Conservation (phyloP, 192 early-diverging fungal species). For the Coemansia pectinata region DNA sequence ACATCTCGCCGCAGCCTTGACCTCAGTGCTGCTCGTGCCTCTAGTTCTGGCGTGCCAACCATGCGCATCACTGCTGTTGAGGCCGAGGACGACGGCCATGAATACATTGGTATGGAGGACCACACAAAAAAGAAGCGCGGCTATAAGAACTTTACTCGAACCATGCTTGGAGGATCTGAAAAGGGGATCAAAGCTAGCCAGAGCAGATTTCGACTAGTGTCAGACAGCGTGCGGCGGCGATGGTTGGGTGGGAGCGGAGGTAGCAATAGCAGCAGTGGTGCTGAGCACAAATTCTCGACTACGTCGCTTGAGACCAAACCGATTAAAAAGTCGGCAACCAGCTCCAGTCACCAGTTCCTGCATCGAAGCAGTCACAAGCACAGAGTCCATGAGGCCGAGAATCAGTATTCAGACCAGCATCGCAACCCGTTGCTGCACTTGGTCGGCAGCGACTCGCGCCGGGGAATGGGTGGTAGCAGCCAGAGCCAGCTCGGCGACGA, state of each 20-base stretch:
- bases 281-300: not conserved
- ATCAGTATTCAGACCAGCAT: not conserved
- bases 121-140: conserved; percentile 37
- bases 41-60: conserved; percentile 33
- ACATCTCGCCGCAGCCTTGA: conserved; percentile 34
- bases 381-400: not conserved
- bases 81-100: conserved; percentile 49
- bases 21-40: conserved; percentile 33
- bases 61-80: conserved; percentile 53
- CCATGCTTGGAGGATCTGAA: conserved; percentile 28
- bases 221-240: conserved; percentile 44
- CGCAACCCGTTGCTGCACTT: conserved; percentile 5
- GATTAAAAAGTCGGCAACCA: conserved; percentile 1
- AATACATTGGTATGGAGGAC: conserved; percentile 35
- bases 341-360: conserved; percentile 12
- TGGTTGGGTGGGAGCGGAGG: conserved; percentile 36
- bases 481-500: not conserved
- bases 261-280: conserved; percentile 9
- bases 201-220: conserved; percentile 38
- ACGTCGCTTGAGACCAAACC: conserved; percentile 22
- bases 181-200: conserved; percentile 18
- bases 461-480: not conserved
- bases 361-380: conserved; percentile 1
- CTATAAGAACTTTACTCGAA: conserved; percentile 37
- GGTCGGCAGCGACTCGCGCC: not conserved